Conservation (phyloP, 2,329 filamentous ascomycete genomes). For the Colletotrichum acutatum region DNA sequence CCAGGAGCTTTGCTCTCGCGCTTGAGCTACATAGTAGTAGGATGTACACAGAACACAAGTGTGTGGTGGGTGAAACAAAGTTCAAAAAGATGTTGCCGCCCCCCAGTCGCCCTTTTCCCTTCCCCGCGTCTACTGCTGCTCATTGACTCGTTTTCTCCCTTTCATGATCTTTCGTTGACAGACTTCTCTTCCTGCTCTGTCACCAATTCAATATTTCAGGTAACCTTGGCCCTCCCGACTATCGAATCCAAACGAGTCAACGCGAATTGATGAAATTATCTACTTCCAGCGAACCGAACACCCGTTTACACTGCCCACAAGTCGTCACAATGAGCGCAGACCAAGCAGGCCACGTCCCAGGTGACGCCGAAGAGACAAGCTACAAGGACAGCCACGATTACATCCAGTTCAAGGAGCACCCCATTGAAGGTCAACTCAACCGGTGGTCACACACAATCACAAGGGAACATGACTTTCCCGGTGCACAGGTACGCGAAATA, state of each 20-base stretch:
- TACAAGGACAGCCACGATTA: conserved; percentile 63
- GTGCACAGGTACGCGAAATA: conserved; percentile 75
- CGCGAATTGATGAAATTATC: background rate
- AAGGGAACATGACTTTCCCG: conserved; percentile 88
- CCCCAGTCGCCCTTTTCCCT: background rate
- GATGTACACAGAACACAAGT: background rate
- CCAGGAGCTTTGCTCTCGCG: background rate
- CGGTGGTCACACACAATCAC: conserved; percentile 88
- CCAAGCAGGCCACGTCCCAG: conserved; percentile 15
- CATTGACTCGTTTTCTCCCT: background rate
- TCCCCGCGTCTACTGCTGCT: background rate
- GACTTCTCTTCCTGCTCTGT: background rate
- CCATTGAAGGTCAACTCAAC: conserved; percentile 73
- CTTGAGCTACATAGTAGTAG: too few relatives aligned
- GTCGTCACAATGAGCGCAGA: conserved; percentile 21
- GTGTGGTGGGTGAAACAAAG: conserved; percentile 6
- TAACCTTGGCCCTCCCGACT: background rate
- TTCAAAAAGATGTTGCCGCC: conserved; percentile 24
- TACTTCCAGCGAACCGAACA: background rate
- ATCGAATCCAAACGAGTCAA: background rate
- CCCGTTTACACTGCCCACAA: background rate
- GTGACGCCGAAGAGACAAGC: conserved; percentile 13
- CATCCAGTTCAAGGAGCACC: conserved; percentile 62
- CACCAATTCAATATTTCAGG: background rate
- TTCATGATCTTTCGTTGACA: background rate